These are phyloP conservation scores for Prunus mira DNA, from an alignment of 306 rosid species.

Conservation along the genomic window DNA sequence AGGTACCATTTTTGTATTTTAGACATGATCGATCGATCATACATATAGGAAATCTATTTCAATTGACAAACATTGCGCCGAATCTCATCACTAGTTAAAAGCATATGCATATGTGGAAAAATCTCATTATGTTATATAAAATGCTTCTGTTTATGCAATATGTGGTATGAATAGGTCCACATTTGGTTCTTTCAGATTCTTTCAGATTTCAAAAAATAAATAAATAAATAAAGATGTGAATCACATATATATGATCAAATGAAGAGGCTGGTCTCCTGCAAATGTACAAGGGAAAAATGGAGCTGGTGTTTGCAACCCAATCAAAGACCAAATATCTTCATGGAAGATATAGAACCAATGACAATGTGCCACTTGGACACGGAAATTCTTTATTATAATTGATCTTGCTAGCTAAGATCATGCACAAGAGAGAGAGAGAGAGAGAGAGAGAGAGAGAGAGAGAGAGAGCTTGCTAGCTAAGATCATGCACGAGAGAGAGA, in stretches of 20 bases:
- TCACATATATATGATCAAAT: not conserved
- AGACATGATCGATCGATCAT: not conserved
- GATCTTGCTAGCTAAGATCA: constrained; percentile 33
- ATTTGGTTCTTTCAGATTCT: not conserved
- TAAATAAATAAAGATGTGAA: too few relatives aligned
- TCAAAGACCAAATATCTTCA: constrained; percentile 50
- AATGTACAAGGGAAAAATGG: constrained; percentile 1
- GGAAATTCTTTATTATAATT: constrained; percentile 31
- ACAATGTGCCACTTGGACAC: constrained; percentile 29
- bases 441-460: not conserved
- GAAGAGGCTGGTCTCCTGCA: not conserved
- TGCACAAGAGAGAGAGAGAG: constrained; percentile 18
- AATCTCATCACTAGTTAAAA: not conserved
- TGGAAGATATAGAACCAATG: constrained; percentile 55
- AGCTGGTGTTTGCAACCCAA: constrained; percentile 21
- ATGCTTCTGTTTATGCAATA: not conserved
- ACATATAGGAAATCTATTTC: not conserved
- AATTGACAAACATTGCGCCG: not conserved
- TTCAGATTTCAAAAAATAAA: not conserved
- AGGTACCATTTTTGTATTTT: not conserved
- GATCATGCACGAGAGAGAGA: constrained; percentile 27
- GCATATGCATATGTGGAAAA: not conserved
- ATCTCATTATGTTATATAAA: not conserved
- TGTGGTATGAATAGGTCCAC: constrained; percentile 3
- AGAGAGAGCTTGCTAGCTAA: too few relatives aligned